Evolutionary conservation across 2,329 filamentous ascomycete genomes (phyloP).

Genomic region (Whalleya microplaca): DNA sequence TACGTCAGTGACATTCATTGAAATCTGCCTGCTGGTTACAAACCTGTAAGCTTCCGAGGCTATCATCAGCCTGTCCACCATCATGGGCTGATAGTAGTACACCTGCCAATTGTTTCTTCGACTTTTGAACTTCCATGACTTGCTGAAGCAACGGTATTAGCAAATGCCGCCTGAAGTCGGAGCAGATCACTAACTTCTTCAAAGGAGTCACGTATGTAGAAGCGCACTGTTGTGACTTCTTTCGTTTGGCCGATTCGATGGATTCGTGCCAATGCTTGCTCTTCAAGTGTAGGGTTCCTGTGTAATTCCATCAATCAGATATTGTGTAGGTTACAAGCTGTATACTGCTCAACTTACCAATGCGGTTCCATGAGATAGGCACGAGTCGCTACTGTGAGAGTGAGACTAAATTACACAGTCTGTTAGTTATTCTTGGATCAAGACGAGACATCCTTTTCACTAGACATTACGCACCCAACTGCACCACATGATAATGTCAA

Average conservation of each 20-base stretch:
- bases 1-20: no score
- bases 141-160: constrained; percentile 8
- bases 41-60: no score
- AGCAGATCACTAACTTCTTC: constrained; percentile 38
- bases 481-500: constrained; percentile 56
- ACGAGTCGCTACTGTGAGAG: constrained; percentile 50
- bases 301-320: not conserved
- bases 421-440: not conserved
- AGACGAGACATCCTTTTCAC: not conserved
- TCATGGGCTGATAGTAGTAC: not conserved
- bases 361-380: constrained; percentile 56
- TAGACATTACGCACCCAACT: constrained; percentile 46
- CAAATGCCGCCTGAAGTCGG: no score
- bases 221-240: constrained; percentile 43
- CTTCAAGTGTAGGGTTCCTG: constrained; percentile 49
- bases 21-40: no score
- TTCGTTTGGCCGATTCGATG: constrained; percentile 41
- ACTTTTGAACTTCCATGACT: constrained; percentile 27
- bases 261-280: constrained; percentile 47
- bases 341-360: constrained; percentile 34
- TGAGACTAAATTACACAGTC: constrained; percentile 42
- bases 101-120: constrained; percentile 15
- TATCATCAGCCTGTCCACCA: no score
- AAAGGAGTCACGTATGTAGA: constrained; percentile 43
- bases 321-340: not conserved